Base-by-base conservation (phyloP, 768 basidiomycete genomes). In the Scleroderma bovista region DNA sequence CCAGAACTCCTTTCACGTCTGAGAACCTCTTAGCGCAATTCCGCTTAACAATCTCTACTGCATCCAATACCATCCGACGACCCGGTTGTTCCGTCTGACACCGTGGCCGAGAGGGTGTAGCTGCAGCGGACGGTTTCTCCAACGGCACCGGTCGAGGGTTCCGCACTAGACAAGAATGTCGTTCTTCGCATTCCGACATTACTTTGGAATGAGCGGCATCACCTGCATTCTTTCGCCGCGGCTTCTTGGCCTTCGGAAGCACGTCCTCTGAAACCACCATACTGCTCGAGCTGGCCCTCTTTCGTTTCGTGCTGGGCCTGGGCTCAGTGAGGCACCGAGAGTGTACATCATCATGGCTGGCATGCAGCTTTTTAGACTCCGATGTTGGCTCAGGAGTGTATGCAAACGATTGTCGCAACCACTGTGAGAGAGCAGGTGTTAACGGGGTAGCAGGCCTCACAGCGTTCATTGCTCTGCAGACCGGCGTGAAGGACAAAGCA, bases 31-130 rank as follows among this genome's bases (percentile, higher is more conserved):
- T 22, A 13, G 12, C 12, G 24, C 13, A 19, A 6, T 29, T 39
- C 19, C 41, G 44, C 36, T 16, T 33, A 16, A 55, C 32, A 31
- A 62, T 60, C 31, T 60, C 65, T 16, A 56, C 56, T 0, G 54
- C 60, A 1, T 62, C 60, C 37, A 59, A 33, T 4, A 54, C 42
- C 12, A 45, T n/a, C 5, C 62, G 57, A 32, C 42, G 51, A 51
- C 39, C 20, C 39, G 19, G 39, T 40, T 12, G 6, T 40, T 12
- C 12, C 39, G 19, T 40, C 3, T 22, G 20, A 40, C 13, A 22
- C 5, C 19, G 15, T 23, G 39, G 19, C 26, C 19, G 2, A 13
- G 23, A 40, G 6, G 39, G 10, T 15, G 39, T 40, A 13, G 10
- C 23, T 20, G 0, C 19, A 22, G 12, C 19, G 8, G 17, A 12